Evolutionary conservation across 805 yeast species (phyloP), one percentile per base, ranked within the genome.

Genomic region (Yamadazyma takamatsuzukensis): DNA sequence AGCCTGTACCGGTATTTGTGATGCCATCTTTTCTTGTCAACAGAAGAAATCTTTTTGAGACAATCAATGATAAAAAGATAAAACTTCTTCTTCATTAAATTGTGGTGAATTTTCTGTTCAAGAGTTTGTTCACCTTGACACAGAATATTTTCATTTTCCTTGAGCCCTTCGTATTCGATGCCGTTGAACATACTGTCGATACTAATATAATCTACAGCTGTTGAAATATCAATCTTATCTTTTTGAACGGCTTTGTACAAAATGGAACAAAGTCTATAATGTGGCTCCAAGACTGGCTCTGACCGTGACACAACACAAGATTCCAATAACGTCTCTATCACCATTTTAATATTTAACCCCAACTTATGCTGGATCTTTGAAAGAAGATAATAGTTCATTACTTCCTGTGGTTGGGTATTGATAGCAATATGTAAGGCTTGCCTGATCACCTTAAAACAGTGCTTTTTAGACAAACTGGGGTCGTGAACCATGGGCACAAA

Each of bases 21-120:
- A 33, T 88, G 95, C 97, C 97, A 88, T 33, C 78, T 84, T 51
- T 80, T 84, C 51, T 83, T 88, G 52, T 90, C 97, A 8, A 73
- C 57, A 0, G 61, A 31, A 12, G 71, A 55, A 3, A 86, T 49
- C 36, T 62, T 72, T 24, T 59, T 59, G 25, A 86, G 53, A 6
- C 76, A 54, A 0, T 50, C 51, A 1, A 81, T 58, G 3, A 81
- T 56, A 9, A 60, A 45, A 6, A 51, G 41, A 33, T 56, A 66
- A 40, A 76, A 66, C 1, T 49, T 51, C 3, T 44, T 27, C n/a
- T 10, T 10, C 12, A 11, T 8, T 11, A 19, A 19, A 19, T 13
- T 24, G 26, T 7, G 26, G 26, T 7, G 8, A 7, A 11, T 24
- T 8, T 9, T 24, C 14, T 26, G 34, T n/a, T n/a, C n/a, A n/a